These are phyloP conservation scores for Pichia norvegensis DNA, from an alignment of 1,139 yeast species.

Conservation along the genomic window DNA sequence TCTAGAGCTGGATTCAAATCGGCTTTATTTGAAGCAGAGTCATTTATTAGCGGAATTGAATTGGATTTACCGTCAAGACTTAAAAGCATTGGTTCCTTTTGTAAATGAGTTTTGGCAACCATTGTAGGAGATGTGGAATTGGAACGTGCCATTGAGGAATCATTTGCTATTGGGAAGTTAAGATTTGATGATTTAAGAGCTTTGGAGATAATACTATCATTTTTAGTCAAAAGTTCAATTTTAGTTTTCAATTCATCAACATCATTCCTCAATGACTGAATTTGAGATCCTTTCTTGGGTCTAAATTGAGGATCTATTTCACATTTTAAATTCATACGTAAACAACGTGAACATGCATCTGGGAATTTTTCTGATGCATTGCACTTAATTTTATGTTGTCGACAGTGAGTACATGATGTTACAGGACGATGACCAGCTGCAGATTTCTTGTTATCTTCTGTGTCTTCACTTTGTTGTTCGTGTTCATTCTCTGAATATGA, in stretches of 20 bases:
- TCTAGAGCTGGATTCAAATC: constrained; percentile 20
- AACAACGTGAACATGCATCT: constrained; percentile 75
- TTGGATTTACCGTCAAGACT: constrained; percentile 19
- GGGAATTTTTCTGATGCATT: constrained; percentile 85
- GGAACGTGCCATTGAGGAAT: neutral
- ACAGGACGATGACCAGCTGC: constrained; percentile 68
- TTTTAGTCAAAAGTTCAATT: constrained; percentile 65
- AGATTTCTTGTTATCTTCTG: constrained; percentile 4
- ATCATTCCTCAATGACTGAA: constrained; percentile 75
- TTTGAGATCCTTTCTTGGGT: constrained; percentile 87
- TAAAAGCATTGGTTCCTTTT: constrained; percentile 24
- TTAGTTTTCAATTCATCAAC: constrained; percentile 74
- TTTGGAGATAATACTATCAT: constrained; percentile 60
- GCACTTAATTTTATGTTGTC: constrained; percentile 91
- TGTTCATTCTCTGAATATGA: neutral
- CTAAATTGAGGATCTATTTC: constrained; percentile 87
- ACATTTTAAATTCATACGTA: constrained; percentile 69
- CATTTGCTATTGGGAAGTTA: neutral
- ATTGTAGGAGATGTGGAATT: constrained; percentile 12
- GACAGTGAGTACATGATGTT: constrained; percentile 87
- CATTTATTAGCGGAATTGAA: constrained; percentile 32
- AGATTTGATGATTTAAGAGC: constrained; percentile 36
- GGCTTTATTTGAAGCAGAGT: constrained; percentile 31
- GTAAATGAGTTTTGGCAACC: constrained; percentile 23
- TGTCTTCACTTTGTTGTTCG: neutral